Base-by-base conservation (phyloP, 2,329 filamentous ascomycete genomes). In the Pseudocercospora vitis region DNA sequence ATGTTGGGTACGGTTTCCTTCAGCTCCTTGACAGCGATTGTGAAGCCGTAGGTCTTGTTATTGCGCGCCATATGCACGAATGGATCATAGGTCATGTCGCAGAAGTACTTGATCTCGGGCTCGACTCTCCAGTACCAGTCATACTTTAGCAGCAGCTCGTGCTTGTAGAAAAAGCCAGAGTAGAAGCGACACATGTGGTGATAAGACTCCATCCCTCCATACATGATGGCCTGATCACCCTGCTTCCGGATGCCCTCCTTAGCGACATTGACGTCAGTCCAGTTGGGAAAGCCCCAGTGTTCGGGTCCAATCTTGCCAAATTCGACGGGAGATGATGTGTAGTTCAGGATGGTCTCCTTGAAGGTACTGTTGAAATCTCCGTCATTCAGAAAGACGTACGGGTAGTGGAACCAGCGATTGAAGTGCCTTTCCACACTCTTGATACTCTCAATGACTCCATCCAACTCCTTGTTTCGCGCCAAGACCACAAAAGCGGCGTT, bases 51-150 rank as follows among this genome's bases (percentile, higher is more conserved):
- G 0, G 92, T 97, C 78, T 99, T 99, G 77, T 97, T 97, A 61
- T 83, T 75, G 63, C 91, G 85, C 57, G 89, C 89, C 94, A 99
- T 99, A 71, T 91, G 86, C 56, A 94, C 80, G 78, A 99, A 99
- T 1, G 94, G 94, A 71, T 99, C 94, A 69, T 99, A 99, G 61
- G 94, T 99, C 64, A 99, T 97, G 71, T 99, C 94, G 74, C 94
- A 99, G 77, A 99, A 99, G 77, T 97, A 99, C 77, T 92, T 96
- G 82, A 99, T 97, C 75, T 99, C 94, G 61, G 94, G 94, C 80
- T 99, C 94, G 65, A 99, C 79, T 60, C 94, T 90, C 94, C 94
- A 99, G 78, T 99, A 99, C 94, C 94, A 99, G 70, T 97, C 91
- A 75, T 97, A 99, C 74, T 97, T 97, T 69, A 88, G 83, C 40